Evolutionary conservation across 139 green algal species (phyloP), one percentile per base, ranked within the genome.

Genomic region (Coelastrella sp.): DNA sequence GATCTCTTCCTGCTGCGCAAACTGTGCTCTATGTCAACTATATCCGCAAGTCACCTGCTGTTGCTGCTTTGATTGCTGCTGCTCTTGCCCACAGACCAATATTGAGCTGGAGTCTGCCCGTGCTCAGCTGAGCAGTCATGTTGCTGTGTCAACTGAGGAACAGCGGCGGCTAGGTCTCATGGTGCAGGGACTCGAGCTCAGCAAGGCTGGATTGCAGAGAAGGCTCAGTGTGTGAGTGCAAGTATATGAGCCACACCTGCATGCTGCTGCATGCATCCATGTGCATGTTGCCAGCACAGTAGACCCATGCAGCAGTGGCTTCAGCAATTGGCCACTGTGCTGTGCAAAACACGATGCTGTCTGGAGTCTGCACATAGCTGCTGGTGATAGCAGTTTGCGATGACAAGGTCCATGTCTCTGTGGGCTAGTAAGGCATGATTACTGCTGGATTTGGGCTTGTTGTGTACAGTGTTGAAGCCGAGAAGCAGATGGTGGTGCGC

Each of bases 201-300:
- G 23, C 45, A 86, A 72, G 67, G 48, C 48, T 13, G 80, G 80
- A 27, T 63, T 86, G 48, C 34, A 59, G 48, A 71, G 80, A 19
- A n/a, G 67, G 19, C 67, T 86, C 30, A 69, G 41, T 59, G 60
- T 74, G 78, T 84, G 62, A 84, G 78, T 84, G 38, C 11, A 9
- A 23, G 45, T 57, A 9, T 57, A 13, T 57, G 45, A 57, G 45
- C 45, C 15, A 13, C 45, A 57, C 45, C 11, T 57, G 45, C 11
- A 9, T 57, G 11, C 11, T 57, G 11, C 0, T 57, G 45, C 45
- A 0, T n/a, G n/a, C n/a, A n/a, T n/a, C n/a, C n/a, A n/a, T n/a
- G n/a, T n/a, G n/a, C n/a, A n/a, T n/a, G n/a, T n/a, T n/a, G n/a
- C n/a, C n/a, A n/a, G n/a, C n/a, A n/a, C n/a, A n/a, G n/a, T n/a